Evolutionary conservation across 345 rosid genomes (phyloP).

Genomic region (Pistacia atlantica): DNA sequence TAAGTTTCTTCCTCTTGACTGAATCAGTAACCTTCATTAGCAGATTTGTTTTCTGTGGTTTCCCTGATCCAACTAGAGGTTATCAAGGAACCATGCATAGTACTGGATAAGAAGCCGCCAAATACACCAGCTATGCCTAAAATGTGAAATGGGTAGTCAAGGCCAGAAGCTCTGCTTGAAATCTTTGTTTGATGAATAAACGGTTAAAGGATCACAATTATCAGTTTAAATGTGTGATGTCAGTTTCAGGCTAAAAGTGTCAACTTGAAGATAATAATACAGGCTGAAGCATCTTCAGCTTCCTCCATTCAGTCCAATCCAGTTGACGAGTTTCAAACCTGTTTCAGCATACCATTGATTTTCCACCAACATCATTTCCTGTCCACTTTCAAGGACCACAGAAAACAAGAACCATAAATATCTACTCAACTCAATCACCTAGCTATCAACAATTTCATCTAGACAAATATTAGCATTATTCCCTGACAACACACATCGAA

Average conservation of each 20-base stretch:
- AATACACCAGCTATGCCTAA: too few relatives aligned
- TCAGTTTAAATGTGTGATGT: too few relatives aligned
- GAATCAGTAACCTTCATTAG: conserved; percentile 9
- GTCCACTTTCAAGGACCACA: neutral
- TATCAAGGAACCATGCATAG: conserved; percentile 6
- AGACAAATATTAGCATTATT: conserved; percentile 7
- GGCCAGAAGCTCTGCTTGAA: neutral
- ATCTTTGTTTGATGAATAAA: too few relatives aligned
- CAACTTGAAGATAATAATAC: too few relatives aligned
- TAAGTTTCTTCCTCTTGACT: conserved; percentile 13
- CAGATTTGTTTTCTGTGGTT: conserved; percentile 7
- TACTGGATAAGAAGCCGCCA: neutral
- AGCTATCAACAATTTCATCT: conserved; percentile 22
- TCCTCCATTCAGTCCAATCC: neutral
- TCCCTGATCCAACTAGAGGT: conserved; percentile 3
- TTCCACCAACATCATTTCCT: neutral
- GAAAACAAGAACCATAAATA: neutral
- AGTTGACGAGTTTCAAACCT: neutral
- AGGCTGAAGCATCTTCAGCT: neutral
- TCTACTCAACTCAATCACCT: neutral
- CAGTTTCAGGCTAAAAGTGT: too few relatives aligned
- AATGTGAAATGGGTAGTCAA: too few relatives aligned
- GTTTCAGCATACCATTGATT: neutral
- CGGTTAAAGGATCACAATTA: too few relatives aligned
- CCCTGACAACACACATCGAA: conserved; percentile 35